phyloP scores from a whole-genome alignment of 2,329 filamentous ascomycete species.

The Cordyceps pruinosa region DNA sequence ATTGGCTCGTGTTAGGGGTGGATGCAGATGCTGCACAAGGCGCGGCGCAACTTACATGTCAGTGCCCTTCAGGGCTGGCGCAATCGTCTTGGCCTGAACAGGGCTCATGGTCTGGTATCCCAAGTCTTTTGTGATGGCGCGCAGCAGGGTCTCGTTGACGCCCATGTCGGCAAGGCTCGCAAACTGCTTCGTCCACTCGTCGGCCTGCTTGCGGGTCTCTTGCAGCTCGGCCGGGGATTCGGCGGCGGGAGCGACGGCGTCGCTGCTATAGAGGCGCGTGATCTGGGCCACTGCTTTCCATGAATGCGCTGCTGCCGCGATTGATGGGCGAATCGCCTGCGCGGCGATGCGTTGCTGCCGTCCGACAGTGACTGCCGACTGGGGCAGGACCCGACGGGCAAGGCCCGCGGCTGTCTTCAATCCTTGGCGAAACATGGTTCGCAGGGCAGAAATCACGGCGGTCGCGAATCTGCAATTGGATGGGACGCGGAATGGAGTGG shows the following conservation, averaged over 20 bases:
- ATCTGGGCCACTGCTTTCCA: conserved; percentile 20
- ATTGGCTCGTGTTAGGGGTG: conserved; percentile 1
- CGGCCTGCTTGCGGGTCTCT: neutral
- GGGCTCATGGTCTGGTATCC: conserved; percentile 81
- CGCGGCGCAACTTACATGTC: conserved; percentile 64
- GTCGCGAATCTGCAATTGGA: neutral
- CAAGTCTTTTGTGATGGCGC: conserved; percentile 65
- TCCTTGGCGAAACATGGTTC: conserved; percentile 21
- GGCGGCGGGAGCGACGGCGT: conserved; percentile 25
- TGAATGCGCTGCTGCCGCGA: conserved; percentile 16
- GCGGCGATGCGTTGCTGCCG: conserved; percentile 9
- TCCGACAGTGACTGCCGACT: conserved; percentile 24
- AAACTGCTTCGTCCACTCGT: conserved; percentile 28
- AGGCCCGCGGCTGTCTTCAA: conserved; percentile 33
- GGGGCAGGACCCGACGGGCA: conserved; percentile 25
- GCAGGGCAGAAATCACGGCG: neutral
- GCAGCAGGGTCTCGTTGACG: conserved; percentile 59
- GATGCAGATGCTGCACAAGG: neutral
- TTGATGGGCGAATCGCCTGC: conserved; percentile 14
- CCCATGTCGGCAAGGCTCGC: conserved; percentile 36
- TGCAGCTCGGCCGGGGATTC: neutral
- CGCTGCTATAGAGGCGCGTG: conserved; percentile 34
- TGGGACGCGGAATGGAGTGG: neutral
- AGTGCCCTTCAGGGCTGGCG: conserved; percentile 66
- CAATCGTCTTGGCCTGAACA: conserved; percentile 80